A percentile compares a stretch with the other conserved stretches of the same genome.
phyloP scores from a whole-genome alignment of 2,329 filamentous ascomycete species.

The Colletotrichum lupini region DNA sequence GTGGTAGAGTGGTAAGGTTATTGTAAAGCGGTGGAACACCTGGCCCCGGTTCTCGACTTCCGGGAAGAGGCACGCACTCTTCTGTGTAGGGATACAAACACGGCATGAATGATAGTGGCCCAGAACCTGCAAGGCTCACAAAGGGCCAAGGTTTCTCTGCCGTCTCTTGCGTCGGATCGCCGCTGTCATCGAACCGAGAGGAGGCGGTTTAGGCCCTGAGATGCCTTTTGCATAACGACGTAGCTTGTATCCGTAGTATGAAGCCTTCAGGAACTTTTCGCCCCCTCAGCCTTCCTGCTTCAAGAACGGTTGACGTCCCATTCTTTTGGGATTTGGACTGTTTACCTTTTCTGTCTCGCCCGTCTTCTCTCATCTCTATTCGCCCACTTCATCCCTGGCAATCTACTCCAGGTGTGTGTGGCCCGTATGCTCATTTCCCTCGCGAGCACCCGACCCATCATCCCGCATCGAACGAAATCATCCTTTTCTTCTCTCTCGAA shows the following conservation, averaged over 20 bases:
- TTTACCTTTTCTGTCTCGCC: background rate
- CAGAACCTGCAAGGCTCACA: background rate
- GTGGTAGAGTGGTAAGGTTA: background rate
- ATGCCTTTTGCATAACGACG: background rate
- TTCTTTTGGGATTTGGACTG: background rate
- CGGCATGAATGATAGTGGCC: background rate
- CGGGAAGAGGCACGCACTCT: constrained; percentile 5
- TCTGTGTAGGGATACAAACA: background rate
- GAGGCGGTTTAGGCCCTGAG: background rate
- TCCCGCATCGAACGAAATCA: constrained; percentile 9
- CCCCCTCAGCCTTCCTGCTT: background rate
- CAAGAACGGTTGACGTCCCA: constrained; percentile 5
- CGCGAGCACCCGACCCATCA: constrained; percentile 3
- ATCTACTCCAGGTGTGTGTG: background rate
- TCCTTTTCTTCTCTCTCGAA: background rate
- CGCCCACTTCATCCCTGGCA: background rate
- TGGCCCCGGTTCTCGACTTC: constrained; percentile 24
- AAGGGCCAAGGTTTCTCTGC: constrained; percentile 11
- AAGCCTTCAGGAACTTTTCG: background rate
- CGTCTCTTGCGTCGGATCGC: constrained; percentile 9
- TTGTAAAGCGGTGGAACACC: constrained; percentile 6
- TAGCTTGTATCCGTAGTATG: background rate
- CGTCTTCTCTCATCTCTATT: background rate
- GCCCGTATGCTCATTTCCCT: constrained; percentile 28
- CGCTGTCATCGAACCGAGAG: constrained; percentile 17